These are phyloP conservation scores for Phytophthora litchii DNA, from an alignment of 352 stramenopile genomes.

Conservation along the genomic window DNA sequence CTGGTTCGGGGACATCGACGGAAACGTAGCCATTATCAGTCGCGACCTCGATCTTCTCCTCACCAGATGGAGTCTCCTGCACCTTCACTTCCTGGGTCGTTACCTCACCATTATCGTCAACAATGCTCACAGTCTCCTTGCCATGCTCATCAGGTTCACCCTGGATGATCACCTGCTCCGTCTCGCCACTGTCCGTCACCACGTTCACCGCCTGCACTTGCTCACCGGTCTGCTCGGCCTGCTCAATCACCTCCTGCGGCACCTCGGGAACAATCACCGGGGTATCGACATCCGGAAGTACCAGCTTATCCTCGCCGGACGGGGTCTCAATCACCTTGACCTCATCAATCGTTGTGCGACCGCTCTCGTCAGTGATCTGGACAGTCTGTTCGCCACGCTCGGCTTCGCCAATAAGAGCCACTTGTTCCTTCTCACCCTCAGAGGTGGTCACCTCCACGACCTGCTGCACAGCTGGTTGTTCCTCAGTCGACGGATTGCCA, in stretches of 20 bases:
- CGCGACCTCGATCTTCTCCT: constrained; percentile 1
- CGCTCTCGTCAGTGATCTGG: constrained; percentile 10
- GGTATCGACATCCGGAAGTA: constrained; percentile 7
- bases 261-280: constrained; percentile 7
- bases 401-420: constrained; percentile 5
- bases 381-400: constrained; percentile 14
- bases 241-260: constrained; percentile 1
- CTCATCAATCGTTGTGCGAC: neutral
- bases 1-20: constrained; percentile 1
- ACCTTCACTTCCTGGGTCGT: neutral
- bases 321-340: constrained; percentile 7
- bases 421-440: constrained; percentile 6
- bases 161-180: constrained; percentile 25
- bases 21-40: neutral
- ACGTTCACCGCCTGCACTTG: neutral
- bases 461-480: neutral
- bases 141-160: constrained; percentile 7
- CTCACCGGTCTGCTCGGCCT: neutral
- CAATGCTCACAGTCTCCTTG: constrained; percentile 8
- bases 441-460: neutral
- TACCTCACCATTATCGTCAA: neutral
- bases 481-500: neutral
- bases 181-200: neutral
- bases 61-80: neutral
- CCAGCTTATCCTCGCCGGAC: constrained; percentile 11